Base-by-base conservation (phyloP, 202 grass and related monocot species). In the Musa balbisiana region DNA sequence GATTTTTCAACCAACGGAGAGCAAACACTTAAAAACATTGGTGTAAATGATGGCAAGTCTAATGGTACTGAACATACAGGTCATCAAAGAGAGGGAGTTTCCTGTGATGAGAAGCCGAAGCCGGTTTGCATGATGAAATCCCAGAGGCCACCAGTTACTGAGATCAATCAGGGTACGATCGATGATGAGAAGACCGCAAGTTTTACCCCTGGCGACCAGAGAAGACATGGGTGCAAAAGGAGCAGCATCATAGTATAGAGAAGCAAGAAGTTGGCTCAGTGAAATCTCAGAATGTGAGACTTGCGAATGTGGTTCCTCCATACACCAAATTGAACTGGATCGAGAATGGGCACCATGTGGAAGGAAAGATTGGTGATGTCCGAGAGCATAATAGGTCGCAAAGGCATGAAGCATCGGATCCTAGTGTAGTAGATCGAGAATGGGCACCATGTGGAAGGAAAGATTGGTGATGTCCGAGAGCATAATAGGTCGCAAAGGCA, bases 61-160 rank as follows among this genome's bases (percentile, higher is more conserved):
- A 56, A n/a, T 22, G 80, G 5, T 26, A 26, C 23, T 10, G 23
- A 29, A 23, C 51, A 55, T 17, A 55, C 50, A 29, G 52, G 14
- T 9, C 12, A 9, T 73, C 11, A 16, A 12, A 24, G 52, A 10
- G 43, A 49, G 0, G 72, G 72, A 81, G 59, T 73, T 78, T 76
- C 9, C 29, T 11, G 55, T 65, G 71, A 65, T 60, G 74, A 80
- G 74, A 78, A 74, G 76, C 72, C 64, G 74, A 83, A 60, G 64
- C 87, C 88, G 22, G 71, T 83, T 78, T 94, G 89, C 0, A 87
- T 94, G 12, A 86, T 87, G 50, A 90, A 78, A 80, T 75, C 79
- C 81, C 14, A 74, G 73, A 94, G 74, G 80, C 83, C 75, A 72
- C 89, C 74, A 74, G 49, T 26, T 27, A 53, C 76, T 17, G 77